These are phyloP conservation scores for Geotrichum carabidarum DNA, from an alignment of 1,139 yeast species.

Conservation along the genomic window DNA sequence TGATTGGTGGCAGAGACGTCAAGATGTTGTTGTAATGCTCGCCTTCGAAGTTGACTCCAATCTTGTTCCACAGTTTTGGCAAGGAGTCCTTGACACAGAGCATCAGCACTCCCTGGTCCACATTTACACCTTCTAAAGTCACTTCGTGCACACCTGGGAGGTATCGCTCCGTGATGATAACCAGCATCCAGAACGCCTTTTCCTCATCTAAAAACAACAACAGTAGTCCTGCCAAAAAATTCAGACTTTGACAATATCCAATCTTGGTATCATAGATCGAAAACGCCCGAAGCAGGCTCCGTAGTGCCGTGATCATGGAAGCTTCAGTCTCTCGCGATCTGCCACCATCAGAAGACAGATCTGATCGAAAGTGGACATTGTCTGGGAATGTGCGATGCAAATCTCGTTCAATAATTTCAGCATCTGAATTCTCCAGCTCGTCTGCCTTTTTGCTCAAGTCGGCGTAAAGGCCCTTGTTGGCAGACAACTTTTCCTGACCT, in stretches of 20 bases:
- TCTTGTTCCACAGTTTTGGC: slow-evolving; percentile 70
- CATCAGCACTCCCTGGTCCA: slow-evolving; percentile 93
- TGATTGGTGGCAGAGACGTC: slow-evolving; percentile 77
- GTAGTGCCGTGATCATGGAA: slow-evolving; percentile 59
- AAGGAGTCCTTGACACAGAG: slow-evolving; percentile 76
- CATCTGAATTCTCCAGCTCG: slow-evolving; percentile 50
- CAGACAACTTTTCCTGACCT: slow-evolving; percentile 71
- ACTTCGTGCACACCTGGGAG: slow-evolving; percentile 91
- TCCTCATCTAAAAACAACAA: slow-evolving; percentile 85
- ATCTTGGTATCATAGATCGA: slow-evolving; percentile 82
- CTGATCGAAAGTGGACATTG: slow-evolving; percentile 63
- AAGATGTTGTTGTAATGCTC: slow-evolving; percentile 56
- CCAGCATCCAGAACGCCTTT: slow-evolving; percentile 91
- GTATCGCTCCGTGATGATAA: slow-evolving; percentile 75
- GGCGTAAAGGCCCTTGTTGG: slow-evolving; percentile 69
- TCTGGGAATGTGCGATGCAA: slow-evolving; percentile 92
- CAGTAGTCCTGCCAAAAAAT: slow-evolving; percentile 82
- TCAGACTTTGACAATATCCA: slow-evolving; percentile 93
- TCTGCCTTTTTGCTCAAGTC: slow-evolving; percentile 54
- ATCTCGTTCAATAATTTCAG: slow-evolving; percentile 91
- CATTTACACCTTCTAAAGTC: slow-evolving; percentile 85
- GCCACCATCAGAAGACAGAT: slow-evolving; percentile 23
- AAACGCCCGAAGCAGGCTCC: slow-evolving; percentile 79
- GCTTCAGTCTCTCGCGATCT: slow-evolving; percentile 43
- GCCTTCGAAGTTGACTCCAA: slow-evolving; percentile 41